phyloP scores from a whole-genome alignment of 306 rosid genomes.

The Dicorynia guianensis region DNA sequence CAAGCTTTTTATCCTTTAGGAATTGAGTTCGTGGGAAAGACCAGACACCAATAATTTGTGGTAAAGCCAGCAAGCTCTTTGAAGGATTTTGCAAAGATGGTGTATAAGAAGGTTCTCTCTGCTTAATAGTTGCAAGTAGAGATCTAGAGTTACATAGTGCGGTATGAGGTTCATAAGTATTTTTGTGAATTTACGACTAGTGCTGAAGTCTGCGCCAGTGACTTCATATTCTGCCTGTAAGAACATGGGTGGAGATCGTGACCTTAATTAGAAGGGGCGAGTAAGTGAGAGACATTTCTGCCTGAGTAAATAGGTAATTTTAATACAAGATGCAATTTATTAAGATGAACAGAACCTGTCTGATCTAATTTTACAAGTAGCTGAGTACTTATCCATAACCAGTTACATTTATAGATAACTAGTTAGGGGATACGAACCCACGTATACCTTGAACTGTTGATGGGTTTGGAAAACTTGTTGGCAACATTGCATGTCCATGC shows the following conservation, averaged over 20 bases:
- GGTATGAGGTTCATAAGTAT: not conserved
- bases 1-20: too few relatives aligned
- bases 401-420: too few relatives aligned
- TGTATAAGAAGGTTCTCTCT: not conserved
- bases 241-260: not conserved
- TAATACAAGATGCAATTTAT: constrained; percentile 15
- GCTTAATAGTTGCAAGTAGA: not conserved
- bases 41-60: not conserved
- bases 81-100: constrained; percentile 2
- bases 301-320: not conserved
- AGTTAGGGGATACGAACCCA: too few relatives aligned
- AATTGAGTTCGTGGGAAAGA: too few relatives aligned
- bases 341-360: not conserved
- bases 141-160: not conserved
- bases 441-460: too few relatives aligned
- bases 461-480: too few relatives aligned
- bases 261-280: not conserved
- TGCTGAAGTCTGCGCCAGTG: constrained; percentile 4
- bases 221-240: not conserved
- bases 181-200: constrained; percentile 9
- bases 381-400: too few relatives aligned
- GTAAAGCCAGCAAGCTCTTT: not conserved
- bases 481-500: too few relatives aligned
- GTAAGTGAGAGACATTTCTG: too few relatives aligned
- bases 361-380: not conserved